phyloP scores from a whole-genome alignment of 176 grass and related monocot genomes.

The Neostapfia colusana region DNA sequence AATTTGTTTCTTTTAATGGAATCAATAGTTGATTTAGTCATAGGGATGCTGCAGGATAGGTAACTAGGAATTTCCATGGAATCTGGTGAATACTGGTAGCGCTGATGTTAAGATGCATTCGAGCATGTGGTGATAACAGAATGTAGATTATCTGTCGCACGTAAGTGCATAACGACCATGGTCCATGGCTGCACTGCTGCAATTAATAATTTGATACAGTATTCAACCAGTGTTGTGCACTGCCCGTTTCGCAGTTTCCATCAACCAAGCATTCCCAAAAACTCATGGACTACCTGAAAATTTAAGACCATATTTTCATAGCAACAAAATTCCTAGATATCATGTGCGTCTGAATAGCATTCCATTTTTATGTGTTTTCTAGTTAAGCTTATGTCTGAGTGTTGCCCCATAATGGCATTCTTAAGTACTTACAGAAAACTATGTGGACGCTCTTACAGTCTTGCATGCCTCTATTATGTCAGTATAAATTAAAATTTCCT shows the following conservation, averaged over 20 bases:
- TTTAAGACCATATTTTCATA: not conserved
- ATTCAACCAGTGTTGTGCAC: not conserved
- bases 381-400: not conserved
- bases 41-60: not conserved
- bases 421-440: not conserved
- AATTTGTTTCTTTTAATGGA: not conserved
- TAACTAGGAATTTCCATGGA: not conserved
- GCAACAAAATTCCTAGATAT: too few relatives aligned
- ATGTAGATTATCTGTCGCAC: not conserved
- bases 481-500: conserved; percentile 2
- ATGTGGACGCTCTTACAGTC: not conserved
- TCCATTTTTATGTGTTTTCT: not conserved
- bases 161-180: not conserved
- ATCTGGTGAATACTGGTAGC: not conserved
- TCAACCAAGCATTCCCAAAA: not conserved
- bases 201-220: not conserved
- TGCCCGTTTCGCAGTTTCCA: not conserved
- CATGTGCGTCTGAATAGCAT: not conserved
- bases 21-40: not conserved
- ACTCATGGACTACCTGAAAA: not conserved
- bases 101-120: not conserved
- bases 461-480: not conserved
- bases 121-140: conserved; percentile 8
- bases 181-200: not conserved
- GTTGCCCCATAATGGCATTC: not conserved